Evolutionary conservation across 257 asterid genomes (phyloP).

Genomic region (Lavandula angustifolia): DNA sequence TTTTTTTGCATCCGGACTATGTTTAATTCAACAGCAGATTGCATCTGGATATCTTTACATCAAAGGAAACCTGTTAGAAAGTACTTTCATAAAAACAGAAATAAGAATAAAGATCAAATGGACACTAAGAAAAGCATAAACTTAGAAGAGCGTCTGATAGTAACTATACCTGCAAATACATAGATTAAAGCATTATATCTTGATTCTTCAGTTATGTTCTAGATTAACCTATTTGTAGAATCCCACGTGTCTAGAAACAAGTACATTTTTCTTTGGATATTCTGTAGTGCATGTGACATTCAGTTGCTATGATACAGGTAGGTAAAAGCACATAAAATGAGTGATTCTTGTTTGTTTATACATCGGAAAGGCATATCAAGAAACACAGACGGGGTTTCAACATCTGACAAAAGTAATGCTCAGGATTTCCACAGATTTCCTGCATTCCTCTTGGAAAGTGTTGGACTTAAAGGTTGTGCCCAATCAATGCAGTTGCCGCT

Average conservation of each 20-base stretch:
- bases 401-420: neutral
- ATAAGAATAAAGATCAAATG: constrained; percentile 1
- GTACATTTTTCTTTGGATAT: neutral
- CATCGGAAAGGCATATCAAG: constrained; percentile 10
- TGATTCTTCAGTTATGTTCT: constrained; percentile 3
- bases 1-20: constrained; percentile 96
- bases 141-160: neutral
- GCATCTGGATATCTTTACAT: constrained; percentile 99
- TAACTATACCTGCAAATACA: neutral
- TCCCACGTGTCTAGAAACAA: neutral
- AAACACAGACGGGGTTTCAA: constrained; percentile 10
- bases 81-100: constrained; percentile 3
- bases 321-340: constrained; percentile 2
- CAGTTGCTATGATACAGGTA: neutral
- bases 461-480: too few relatives aligned
- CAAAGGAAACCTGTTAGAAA: constrained; percentile 62
- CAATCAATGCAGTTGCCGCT: constrained; percentile 41
- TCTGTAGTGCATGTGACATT: neutral
- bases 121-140: too few relatives aligned
- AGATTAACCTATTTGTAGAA: neutral
- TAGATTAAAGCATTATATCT: neutral
- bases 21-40: constrained; percentile 76
- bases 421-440: constrained; percentile 25
- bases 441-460: constrained; percentile 15
- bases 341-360: constrained; percentile 1